phyloP scores from a whole-genome alignment of 1,139 yeast species.

The Blastobotrys malaysiensis region DNA sequence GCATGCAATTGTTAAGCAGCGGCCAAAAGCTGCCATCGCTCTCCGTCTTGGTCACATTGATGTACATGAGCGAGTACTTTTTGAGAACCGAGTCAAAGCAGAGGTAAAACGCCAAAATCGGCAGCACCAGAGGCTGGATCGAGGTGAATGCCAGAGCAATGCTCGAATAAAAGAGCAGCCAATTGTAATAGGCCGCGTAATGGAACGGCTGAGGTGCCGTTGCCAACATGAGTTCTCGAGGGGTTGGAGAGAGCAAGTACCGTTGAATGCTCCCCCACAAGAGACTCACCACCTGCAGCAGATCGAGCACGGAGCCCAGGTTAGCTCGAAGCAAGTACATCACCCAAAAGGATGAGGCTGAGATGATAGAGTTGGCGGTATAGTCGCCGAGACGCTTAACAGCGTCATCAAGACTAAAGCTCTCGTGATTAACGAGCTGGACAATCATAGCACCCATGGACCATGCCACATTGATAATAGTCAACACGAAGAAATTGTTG shows the following conservation, averaged over 20 bases:
- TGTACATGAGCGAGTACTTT: conserved; percentile 36
- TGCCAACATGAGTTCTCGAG: conserved; percentile 34
- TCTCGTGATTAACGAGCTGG: conserved; percentile 21
- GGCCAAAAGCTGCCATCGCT: conserved; percentile 40
- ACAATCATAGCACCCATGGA: conserved; percentile 33
- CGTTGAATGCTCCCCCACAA: conserved; percentile 28
- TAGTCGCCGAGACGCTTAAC: conserved; percentile 21
- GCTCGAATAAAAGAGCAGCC: conserved; percentile 35
- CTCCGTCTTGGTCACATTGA: conserved; percentile 37
- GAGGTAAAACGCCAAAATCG: conserved; percentile 33
- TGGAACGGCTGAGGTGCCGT: conserved; percentile 36
- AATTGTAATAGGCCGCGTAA: conserved; percentile 35
- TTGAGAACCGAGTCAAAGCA: conserved; percentile 32
- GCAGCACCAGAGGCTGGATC: conserved; percentile 37
- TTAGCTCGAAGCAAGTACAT: conserved; percentile 36
- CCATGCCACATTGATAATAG: conserved; percentile 39
- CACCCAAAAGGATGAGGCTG: conserved; percentile 40
- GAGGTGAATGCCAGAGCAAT: conserved; percentile 37
- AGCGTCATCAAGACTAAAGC: conserved; percentile 11
- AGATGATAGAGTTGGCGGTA: conserved; percentile 34
- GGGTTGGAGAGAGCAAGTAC: conserved; percentile 33
- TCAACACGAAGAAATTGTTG: conserved; percentile 36
- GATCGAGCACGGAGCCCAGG: conserved; percentile 31
- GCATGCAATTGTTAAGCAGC: conserved; percentile 31
- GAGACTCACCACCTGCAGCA: conserved; percentile 32